phyloP scores from a whole-genome alignment of 495 filamentous ascomycete species.

The Penicillium subrubescens region DNA sequence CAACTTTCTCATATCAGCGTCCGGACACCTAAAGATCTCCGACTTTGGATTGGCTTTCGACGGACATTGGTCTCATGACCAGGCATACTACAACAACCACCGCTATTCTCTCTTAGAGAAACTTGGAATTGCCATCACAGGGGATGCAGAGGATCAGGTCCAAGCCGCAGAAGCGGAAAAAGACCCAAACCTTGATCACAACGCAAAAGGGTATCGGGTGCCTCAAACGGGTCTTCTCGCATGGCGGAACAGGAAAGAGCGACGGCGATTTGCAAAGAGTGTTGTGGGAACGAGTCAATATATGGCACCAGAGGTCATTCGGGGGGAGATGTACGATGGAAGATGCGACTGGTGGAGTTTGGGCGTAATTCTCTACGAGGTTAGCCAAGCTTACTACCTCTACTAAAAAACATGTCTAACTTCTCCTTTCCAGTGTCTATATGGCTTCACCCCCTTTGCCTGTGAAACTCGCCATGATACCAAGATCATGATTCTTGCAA shows the following conservation, averaged over 20 bases:
- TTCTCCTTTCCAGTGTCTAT: conserved; percentile 63
- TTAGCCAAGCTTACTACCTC: conserved; percentile 25
- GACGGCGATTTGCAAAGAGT: conserved; percentile 73
- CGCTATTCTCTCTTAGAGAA: conserved; percentile 74
- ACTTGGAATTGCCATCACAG: conserved; percentile 71
- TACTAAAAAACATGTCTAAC: background rate
- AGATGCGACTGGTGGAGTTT: conserved; percentile 97
- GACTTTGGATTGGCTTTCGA: conserved; percentile 96
- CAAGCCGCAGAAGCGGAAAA: conserved; percentile 43
- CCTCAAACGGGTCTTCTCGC: conserved; percentile 55
- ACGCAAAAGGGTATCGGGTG: conserved; percentile 12
- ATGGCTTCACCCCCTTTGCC: conserved; percentile 87
- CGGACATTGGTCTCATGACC: conserved; percentile 91
- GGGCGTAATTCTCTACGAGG: conserved; percentile 88
- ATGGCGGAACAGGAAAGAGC: conserved; percentile 77
- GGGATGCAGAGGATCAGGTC: conserved; percentile 71
- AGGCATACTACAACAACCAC: conserved; percentile 80
- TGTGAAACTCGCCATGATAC: conserved; percentile 78
- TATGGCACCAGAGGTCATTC: conserved; percentile 93
- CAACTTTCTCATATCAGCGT: conserved; percentile 88
- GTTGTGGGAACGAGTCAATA: conserved; percentile 97
- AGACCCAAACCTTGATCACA: background rate
- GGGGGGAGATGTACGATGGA: conserved; percentile 82
- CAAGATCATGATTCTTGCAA: conserved; percentile 76
- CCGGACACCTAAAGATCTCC: conserved; percentile 90